Base-by-base conservation (phyloP, 2,329 filamentous ascomycete genomes). In the Penicillium olsonii region DNA sequence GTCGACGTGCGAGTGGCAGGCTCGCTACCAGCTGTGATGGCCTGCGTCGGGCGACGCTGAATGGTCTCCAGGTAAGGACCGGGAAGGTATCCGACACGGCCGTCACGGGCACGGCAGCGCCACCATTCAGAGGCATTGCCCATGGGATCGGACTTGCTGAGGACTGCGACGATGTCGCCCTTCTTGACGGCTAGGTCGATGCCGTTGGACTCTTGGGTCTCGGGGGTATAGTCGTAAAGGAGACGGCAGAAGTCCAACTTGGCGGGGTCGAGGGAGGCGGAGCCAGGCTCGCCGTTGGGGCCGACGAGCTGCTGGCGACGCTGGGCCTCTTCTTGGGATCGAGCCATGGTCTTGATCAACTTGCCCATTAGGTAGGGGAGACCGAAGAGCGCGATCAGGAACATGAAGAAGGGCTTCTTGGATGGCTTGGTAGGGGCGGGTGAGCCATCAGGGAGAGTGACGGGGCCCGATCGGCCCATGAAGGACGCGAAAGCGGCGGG, bases 341-440 rank as follows among this genome's bases (percentile, higher is more conserved):
- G 84, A 14, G 92, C 90, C 33, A 99, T 80, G 1, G 89, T 81
- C 66, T 85, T 86, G 69, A 99, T 97, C 60, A 96, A 83, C 75
- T 96, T 99, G 73, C 88, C 87, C 92, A 99, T 96, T 41, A 99
- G 80, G 69, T 96, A 99, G 5, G 94, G 94, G 12, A 99, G 81
- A 45, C 94, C 95, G 64, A 99, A 96, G 5, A 95, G 92, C 15
- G 94, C 92, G 37, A 95, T 78, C 53, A 96, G 78, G 78, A 99
- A 99, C 78, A 99, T 92, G 67, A 99, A 82, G 63, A 99, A 90
- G 0, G 94, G 94, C 72, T 97, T 99, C 69, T 89, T 90, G 67
- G 90, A 96, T 15, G 92, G 92, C 62, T 84, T 86, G 4, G 88
- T 76, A 15, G 84, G 78, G 14, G 78, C 79, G 0, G 86, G 79